Base-by-base conservation (phyloP, 129 eudicot genomes). In the Saposhnikovia divaricata region DNA sequence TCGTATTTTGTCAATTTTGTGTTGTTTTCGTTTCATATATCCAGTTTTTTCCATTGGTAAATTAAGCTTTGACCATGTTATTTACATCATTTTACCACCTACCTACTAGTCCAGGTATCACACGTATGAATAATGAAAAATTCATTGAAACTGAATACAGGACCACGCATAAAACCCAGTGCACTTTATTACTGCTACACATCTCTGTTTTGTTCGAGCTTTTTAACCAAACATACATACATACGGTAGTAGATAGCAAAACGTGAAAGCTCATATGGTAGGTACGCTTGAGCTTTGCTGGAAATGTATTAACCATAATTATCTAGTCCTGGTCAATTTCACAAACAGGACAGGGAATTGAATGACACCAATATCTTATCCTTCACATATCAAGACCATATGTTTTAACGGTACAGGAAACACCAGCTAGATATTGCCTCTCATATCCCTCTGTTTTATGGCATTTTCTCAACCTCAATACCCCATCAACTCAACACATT, bases 401-500 rank as follows among this genome's bases (percentile, higher is more conserved):
- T 86, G 77, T 85, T 71, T 83, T 81, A 86, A 77, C 87, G 97
- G 96, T 79, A 80, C 82, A 77, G 42, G 51, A 68, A 66, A 53
- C 85, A 84, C 94, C 97, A 86, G 61, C 90, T 79, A 71, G 80
- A 75, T 53, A 45, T 74, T 2, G 76, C 63, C 74, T 78, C 80
- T 77, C 45, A 80, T 53, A 74, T 74, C 66, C 0, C 75, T 71
- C 23, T 78, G 79, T 48, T 63, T 74, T 84, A 86, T 86, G 86
- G 86, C 89, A 72, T n/a, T 38, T 83, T 84, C 82, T 83, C 59
- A 77, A 77, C 93, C 95, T 79, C 89, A 76, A 63, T 72, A 59
- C 59, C 79, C 79, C 46, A 43, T 80, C 79, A 48, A 68, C 83
- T 53, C 23, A 51, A 59, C 70, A 13, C 74, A 43, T 80, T 75